Evolutionary conservation across 306 rosid species (phyloP), one percentile per base, ranked within the genome.

Genomic region (Astragalus membranaceus): DNA sequence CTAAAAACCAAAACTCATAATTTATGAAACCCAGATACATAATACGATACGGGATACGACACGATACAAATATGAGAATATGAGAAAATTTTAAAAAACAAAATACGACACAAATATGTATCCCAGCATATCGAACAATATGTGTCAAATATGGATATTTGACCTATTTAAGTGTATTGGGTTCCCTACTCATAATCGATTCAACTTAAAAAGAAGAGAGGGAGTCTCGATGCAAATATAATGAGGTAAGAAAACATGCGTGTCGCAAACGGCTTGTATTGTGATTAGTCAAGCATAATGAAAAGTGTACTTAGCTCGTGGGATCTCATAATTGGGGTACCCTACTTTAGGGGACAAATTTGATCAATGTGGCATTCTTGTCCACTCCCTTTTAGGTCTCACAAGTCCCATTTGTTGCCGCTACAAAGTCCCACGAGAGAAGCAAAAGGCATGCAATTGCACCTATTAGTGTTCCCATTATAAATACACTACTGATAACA

Each of bases 301-400:
- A 52, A 66, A 78, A 78, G 81, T 71, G 86, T 82, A 75, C 86
- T 82, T 82, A 15, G 1, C 70, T 66, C 79, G 80, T 60, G 75
- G 80, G 57, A 48, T 50, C 79, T 82, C 73, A 82, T 85, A 46
- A 85, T 82, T 80, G 87, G 89, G 77, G 81, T 67, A 61, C 77
- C 78, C 80, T 67, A 68, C 86, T 85, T 85, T 85, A 76, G 74
- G 82, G 81, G 83, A 84, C 88, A 84, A 52, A 33, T 35, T 62
- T 80, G 44, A 72, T 73, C 70, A 76, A 47, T 54, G 12, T 73
- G 89, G 60, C 74, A 80, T 65, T 81, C 79, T 33, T 80, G 84
- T 83, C 78, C 63, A 51, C 61, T 17, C 76, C 76, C 85, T 76
- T 67, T 81, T 51, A 36, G 75, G 69, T 67, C 81, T 11, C 64